A percentile compares a stretch with the other conserved stretches of the same genome.
Evolutionary conservation across 177 flowering plant genomes (phyloP).

Genomic region (Tripterygium wilfordii): DNA sequence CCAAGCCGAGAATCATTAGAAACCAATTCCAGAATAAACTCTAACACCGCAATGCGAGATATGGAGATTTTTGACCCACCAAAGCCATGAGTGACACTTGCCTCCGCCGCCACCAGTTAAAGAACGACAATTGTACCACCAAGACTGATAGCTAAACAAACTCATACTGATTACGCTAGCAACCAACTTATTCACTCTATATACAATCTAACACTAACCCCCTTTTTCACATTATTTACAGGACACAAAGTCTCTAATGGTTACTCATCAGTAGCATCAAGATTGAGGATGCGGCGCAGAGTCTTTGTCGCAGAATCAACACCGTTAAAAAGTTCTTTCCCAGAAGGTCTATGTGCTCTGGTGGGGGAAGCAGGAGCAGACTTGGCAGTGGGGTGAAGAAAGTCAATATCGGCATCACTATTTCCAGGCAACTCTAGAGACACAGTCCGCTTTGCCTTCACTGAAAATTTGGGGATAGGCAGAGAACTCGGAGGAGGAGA

Average conservation of each 20-base stretch:
- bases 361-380: constrained; percentile 92
- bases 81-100: constrained; percentile 5
- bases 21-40: too few relatives aligned
- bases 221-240: constrained; percentile 57
- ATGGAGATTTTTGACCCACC: constrained; percentile 11
- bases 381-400: constrained; percentile 45
- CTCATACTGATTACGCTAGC: too few relatives aligned
- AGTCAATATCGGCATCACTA: constrained; percentile 24
- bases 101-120: too few relatives aligned
- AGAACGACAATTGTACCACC: constrained; percentile 5
- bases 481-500: constrained; percentile 96
- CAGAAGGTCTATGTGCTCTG: constrained; percentile 29
- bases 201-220: constrained; percentile 34
- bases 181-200: constrained; percentile 38
- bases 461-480: constrained; percentile 84
- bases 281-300: constrained; percentile 84
- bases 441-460: constrained; percentile 53
- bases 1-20: too few relatives aligned
- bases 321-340: constrained; percentile 25
- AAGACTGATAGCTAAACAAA: too few relatives aligned
- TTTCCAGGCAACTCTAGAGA: constrained; percentile 67
- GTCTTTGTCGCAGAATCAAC: constrained; percentile 72
- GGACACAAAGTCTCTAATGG: constrained; percentile 14
- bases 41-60: not conserved
- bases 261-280: constrained; percentile 43